Conservation (phyloP, 495 filamentous ascomycete genomes). For the Aspergillus carlsbadensis region DNA sequence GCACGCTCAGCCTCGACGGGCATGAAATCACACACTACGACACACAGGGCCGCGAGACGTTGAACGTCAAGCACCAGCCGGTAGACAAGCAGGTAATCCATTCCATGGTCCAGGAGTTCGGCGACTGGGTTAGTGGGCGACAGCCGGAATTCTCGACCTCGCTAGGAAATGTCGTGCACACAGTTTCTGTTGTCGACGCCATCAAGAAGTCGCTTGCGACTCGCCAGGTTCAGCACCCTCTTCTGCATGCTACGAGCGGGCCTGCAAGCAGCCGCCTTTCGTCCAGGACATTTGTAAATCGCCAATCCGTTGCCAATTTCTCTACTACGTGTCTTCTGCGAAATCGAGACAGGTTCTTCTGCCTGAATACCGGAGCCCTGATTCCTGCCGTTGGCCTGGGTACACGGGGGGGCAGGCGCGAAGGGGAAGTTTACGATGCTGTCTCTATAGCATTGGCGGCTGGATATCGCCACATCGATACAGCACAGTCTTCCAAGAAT, state of each 20-base stretch:
- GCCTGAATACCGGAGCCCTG: not conserved
- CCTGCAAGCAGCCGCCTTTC: too few species aligned
- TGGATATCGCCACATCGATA: not conserved
- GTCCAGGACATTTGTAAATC: too few species aligned
- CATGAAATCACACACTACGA: too few species aligned
- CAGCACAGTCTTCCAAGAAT: not conserved
- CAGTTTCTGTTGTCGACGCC: too few species aligned
- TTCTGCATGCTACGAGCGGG: too few species aligned
- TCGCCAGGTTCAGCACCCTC: not conserved
- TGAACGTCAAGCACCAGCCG: too few species aligned
- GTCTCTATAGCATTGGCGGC: not conserved
- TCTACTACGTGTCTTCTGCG: not conserved
- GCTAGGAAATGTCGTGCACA: too few species aligned
- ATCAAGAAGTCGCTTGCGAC: not conserved
- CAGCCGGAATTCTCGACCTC: not conserved
- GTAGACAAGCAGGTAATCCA: not conserved
- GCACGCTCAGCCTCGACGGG: too few species aligned
- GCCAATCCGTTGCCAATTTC: not conserved
- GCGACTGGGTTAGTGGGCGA: not conserved
- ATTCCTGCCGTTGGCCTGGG: not conserved
- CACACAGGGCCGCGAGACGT: too few species aligned
- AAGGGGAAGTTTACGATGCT: not conserved
- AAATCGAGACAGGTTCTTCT: not conserved
- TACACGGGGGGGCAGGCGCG: not conserved
- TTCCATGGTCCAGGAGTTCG: not conserved